Percentiles rank a stretch among this genome's conserved stretches.
phyloP scores from a whole-genome alignment of 768 basidiomycete genomes.

The Leccinum variicolor region DNA sequence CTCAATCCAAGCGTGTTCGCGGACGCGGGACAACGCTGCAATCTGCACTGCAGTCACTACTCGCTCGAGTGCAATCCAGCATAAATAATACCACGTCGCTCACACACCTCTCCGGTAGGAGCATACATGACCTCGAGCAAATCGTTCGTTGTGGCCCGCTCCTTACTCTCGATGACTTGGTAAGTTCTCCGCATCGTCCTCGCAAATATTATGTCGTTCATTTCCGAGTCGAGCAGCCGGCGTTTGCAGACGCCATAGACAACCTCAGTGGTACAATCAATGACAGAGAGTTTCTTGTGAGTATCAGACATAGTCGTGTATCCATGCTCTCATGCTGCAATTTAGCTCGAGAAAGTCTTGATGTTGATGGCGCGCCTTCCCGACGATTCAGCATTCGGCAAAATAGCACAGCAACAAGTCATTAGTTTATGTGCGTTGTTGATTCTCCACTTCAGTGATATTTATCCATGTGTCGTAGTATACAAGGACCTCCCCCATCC shows the following conservation, averaged over 20 bases:
- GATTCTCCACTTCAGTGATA: neutral
- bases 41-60: conserved; percentile 10
- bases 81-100: neutral
- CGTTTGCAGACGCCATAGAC: conserved; percentile 45
- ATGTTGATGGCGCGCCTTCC: conserved; percentile 55
- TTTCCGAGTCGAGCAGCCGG: conserved; percentile 41
- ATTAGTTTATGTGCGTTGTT: conserved; percentile 56
- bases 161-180: conserved; percentile 26
- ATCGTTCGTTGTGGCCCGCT: conserved; percentile 26
- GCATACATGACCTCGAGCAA: conserved; percentile 27
- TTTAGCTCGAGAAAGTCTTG: conserved; percentile 61
- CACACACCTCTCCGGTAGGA: conserved; percentile 9
- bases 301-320: conserved; percentile 16
- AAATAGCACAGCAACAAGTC: conserved; percentile 44
- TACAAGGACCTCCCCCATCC: conserved; percentile 83
- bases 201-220: neutral
- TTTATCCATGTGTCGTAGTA: conserved; percentile 37
- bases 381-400: conserved; percentile 26
- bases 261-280: conserved; percentile 44
- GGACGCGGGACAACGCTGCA: neutral
- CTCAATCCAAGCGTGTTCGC: neutral
- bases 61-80: conserved; percentile 10
- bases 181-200: conserved; percentile 10
- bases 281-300: conserved; percentile 60
- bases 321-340: conserved; percentile 5